These are phyloP conservation scores for Batkoa obscura DNA, from an alignment of 371 early-diverging fungal species.

Conservation along the genomic window DNA sequence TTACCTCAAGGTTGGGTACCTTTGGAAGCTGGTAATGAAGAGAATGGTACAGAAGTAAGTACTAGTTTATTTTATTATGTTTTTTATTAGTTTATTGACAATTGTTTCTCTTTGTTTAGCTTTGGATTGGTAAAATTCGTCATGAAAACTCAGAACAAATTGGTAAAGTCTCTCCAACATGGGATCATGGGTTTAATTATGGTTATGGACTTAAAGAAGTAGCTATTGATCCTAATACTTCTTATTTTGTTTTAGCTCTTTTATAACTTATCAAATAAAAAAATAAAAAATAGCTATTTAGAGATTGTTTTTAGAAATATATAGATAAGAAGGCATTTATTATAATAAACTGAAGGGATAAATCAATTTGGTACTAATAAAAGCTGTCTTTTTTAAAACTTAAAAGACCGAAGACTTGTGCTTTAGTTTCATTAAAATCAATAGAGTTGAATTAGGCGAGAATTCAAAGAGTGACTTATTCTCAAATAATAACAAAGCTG, in stretches of 20 bases:
- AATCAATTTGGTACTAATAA: too few species aligned
- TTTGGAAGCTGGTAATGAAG: conserved; percentile 26
- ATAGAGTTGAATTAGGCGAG: too few species aligned
- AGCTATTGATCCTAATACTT: not conserved
- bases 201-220: conserved; percentile 11
- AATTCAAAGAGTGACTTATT: too few species aligned
- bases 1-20: conserved; percentile 8
- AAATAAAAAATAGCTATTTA: too few species aligned
- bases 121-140: conserved; percentile 21
- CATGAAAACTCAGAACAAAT: conserved; percentile 15
- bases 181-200: conserved; percentile 15
- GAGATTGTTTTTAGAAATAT: too few species aligned
- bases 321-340: too few species aligned
- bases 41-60: conserved; percentile 13
- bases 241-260: conserved; percentile 5
- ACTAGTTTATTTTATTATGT: not conserved
- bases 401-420: too few species aligned
- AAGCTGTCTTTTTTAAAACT: too few species aligned
- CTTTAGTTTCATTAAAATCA: too few species aligned
- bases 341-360: too few species aligned
- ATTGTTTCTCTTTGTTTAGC: not conserved
- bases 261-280: too few species aligned
- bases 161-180: conserved; percentile 20
- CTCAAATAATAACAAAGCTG: too few species aligned
- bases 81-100: not conserved